phyloP scores from a whole-genome alignment of 2,329 filamentous ascomycete genomes.

The Aspergillus cejpii region DNA sequence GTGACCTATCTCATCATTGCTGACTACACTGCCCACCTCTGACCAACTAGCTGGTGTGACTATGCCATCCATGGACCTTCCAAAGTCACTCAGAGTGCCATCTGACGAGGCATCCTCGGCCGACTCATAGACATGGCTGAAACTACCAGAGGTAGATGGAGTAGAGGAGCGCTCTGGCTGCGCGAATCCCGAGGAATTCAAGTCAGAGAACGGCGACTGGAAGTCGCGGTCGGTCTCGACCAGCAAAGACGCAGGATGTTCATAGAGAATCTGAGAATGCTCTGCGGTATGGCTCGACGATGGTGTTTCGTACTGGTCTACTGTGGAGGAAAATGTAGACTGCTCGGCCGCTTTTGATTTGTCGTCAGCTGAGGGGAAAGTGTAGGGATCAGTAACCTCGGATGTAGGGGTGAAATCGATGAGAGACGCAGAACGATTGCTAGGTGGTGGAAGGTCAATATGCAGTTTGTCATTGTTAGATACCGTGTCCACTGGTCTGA shows the following conservation, averaged over 20 bases:
- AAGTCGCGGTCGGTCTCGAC: constrained; percentile 16
- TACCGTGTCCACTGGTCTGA: constrained; percentile 12
- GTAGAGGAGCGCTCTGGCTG: constrained; percentile 29
- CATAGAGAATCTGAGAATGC: constrained; percentile 29
- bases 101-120: constrained; percentile 31
- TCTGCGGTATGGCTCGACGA: constrained; percentile 32
- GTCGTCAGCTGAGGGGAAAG: constrained; percentile 8
- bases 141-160: constrained; percentile 34
- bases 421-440: constrained; percentile 39
- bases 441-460: constrained; percentile 30
- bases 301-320: background rate
- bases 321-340: background rate
- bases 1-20: constrained; percentile 34
- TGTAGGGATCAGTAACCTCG: constrained; percentile 27
- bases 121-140: constrained; percentile 34
- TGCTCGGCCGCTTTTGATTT: background rate
- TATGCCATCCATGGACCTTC: constrained; percentile 25
- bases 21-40: constrained; percentile 41
- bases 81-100: constrained; percentile 37
- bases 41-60: constrained; percentile 41
- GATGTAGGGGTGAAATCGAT: constrained; percentile 44
- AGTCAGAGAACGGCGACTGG: constrained; percentile 19
- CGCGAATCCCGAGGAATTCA: constrained; percentile 6
- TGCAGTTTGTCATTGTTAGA: constrained; percentile 20
- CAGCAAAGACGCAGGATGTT: constrained; percentile 23